These are phyloP conservation scores for Flaveria linearis DNA, from an alignment of 129 eudicot species.

Conservation along the genomic window DNA sequence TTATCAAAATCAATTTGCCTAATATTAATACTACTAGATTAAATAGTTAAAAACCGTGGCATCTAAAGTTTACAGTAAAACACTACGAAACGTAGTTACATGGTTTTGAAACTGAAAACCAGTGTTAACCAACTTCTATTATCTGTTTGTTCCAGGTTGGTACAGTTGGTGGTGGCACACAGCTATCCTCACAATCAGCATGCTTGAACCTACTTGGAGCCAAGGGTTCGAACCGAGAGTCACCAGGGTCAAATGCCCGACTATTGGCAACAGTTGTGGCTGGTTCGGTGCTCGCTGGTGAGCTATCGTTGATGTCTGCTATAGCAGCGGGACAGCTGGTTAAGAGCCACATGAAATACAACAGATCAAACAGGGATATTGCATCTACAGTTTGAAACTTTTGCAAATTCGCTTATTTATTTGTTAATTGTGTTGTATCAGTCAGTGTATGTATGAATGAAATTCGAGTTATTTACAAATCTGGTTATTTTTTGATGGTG, in stretches of 20 bases:
- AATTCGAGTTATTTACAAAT: conserved; percentile 11
- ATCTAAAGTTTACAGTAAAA: no score
- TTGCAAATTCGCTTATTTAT: background rate
- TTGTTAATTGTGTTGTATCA: conserved; percentile 16
- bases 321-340: conserved; percentile 79
- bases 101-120: background rate
- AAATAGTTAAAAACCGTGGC: no score
- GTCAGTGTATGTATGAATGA: conserved; percentile 32
- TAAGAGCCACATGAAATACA: conserved; percentile 79
- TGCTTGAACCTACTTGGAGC: conserved; percentile 72
- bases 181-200: conserved; percentile 71
- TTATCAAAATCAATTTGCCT: no score
- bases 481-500: conserved; percentile 9
- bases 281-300: conserved; percentile 76
- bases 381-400: conserved; percentile 33
- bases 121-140: background rate
- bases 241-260: conserved; percentile 63
- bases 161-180: conserved; percentile 81
- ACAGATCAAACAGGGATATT: conserved; percentile 65
- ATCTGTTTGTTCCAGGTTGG: conserved; percentile 46
- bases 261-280: conserved; percentile 65
- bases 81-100: background rate
- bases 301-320: conserved; percentile 78
- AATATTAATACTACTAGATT: no score
- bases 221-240: conserved; percentile 60